Percentiles rank a stretch among this genome's conserved stretches.
phyloP scores from a whole-genome alignment of 1,284 basidiomycete species.

The Ganoderma lucidum region DNA sequence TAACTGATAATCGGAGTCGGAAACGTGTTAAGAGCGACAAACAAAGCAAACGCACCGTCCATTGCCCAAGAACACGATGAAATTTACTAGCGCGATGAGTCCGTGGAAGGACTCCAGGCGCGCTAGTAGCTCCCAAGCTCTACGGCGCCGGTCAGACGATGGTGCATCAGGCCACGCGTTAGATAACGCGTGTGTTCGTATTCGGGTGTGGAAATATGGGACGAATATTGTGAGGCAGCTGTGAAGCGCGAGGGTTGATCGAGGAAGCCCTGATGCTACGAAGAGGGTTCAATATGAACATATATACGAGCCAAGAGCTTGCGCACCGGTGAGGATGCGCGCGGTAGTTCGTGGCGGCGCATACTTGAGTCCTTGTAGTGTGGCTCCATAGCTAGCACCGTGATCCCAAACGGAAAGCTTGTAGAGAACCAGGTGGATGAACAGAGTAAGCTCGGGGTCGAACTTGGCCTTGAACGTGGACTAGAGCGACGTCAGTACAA shows the following conservation, averaged over 20 bases:
- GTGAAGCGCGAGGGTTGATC: conserved; percentile 70
- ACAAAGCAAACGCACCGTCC: conserved; percentile 66
- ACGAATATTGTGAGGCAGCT: conserved; percentile 79
- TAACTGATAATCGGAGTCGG: conserved; percentile 60
- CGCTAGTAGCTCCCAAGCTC: conserved; percentile 78
- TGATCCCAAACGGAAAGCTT: conserved; percentile 86
- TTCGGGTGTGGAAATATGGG: conserved; percentile 80
- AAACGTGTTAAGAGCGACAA: neutral
- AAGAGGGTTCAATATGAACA: conserved; percentile 19
- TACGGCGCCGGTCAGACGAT: conserved; percentile 76
- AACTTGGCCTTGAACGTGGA: conserved; percentile 69
- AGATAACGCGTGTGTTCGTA: conserved; percentile 81
- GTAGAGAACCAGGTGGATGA: conserved; percentile 84
- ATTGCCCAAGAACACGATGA: conserved; percentile 86
- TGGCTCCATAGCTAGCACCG: conserved; percentile 90
- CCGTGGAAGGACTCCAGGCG: conserved; percentile 73
- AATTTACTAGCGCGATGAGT: conserved; percentile 74
- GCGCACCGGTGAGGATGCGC: conserved; percentile 16
- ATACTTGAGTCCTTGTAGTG: conserved; percentile 87
- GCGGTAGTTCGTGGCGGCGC: conserved; percentile 14
- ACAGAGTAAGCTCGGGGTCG: conserved; percentile 83
- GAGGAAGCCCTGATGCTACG: conserved; percentile 69
- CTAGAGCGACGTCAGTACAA: conserved; percentile 43
- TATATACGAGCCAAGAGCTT: neutral
- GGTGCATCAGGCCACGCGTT: conserved; percentile 92